Evolutionary conservation across 306 rosid species (phyloP).

Genomic region (Amphicarpaea edgeworthii): DNA sequence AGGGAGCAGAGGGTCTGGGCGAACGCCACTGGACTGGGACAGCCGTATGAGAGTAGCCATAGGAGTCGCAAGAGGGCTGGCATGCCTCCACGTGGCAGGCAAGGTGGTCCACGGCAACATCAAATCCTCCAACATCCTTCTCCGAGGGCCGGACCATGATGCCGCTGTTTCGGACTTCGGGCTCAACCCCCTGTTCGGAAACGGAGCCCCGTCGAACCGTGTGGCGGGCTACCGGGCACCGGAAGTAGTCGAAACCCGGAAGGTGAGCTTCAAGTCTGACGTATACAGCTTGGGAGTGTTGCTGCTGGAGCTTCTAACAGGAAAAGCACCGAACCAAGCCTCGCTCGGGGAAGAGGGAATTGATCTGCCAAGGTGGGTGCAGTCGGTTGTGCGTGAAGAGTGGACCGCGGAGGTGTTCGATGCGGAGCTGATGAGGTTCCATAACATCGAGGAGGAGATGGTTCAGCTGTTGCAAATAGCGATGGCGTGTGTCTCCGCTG

Average conservation of each 20-base stretch:
- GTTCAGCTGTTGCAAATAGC: slow-evolving; percentile 93
- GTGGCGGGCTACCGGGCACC: slow-evolving; percentile 94
- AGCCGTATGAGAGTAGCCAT: slow-evolving; percentile 82
- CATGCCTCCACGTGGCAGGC: slow-evolving; percentile 86
- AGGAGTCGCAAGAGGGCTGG: slow-evolving; percentile 74
- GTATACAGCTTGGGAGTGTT: slow-evolving; percentile 94
- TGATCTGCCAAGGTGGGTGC: slow-evolving; percentile 97
- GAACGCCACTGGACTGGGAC: slow-evolving; percentile 97
- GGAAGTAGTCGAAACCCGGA: slow-evolving; percentile 79
- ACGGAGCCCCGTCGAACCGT: slow-evolving; percentile 75
- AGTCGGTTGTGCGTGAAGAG: slow-evolving; percentile 94
- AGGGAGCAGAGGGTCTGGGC: slow-evolving; percentile 98
- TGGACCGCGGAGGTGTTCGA: slow-evolving; percentile 99
- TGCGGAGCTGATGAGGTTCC: slow-evolving; percentile 90
- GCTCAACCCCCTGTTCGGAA: slow-evolving; percentile 71
- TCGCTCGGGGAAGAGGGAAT: slow-evolving; percentile 94
- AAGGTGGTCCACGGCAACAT: slow-evolving; percentile 92
- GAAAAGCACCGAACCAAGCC: slow-evolving; percentile 96
- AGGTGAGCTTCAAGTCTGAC: slow-evolving; percentile 83
- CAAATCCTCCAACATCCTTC: slow-evolving; percentile 90
- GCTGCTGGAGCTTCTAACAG: slow-evolving; percentile 85
- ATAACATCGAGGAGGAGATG: slow-evolving; percentile 96
- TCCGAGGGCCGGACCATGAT: slow-evolving; percentile 65
- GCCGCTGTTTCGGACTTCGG: slow-evolving; percentile 86
- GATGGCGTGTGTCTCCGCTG: slow-evolving; percentile 90